Conservation (phyloP, 148 eudicot species). For the Bassia scoparia region DNA sequence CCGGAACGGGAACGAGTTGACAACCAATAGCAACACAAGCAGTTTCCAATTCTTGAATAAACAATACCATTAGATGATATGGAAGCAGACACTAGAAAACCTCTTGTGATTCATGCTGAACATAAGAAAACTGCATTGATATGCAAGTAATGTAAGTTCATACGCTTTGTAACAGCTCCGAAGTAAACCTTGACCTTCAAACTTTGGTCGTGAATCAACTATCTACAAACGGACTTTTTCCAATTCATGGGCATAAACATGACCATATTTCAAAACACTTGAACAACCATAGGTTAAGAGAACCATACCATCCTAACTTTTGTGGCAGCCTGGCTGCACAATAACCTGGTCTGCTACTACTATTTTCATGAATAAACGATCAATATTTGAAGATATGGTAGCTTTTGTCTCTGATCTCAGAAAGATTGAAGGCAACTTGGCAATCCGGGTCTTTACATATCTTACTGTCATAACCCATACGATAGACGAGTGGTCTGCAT, state of each 20-base stretch:
- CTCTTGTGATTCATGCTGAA: conserved; percentile 86
- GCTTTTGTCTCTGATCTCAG: conserved; percentile 78
- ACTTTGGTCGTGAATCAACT: conserved; percentile 86
- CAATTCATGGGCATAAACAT: conserved; percentile 73
- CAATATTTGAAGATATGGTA: conserved; percentile 53
- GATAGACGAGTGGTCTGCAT: conserved; percentile 85
- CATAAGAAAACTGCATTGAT: conserved; percentile 84
- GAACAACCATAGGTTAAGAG: conserved; percentile 79
- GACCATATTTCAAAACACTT: conserved; percentile 69
- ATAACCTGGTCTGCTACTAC: conserved; percentile 72
- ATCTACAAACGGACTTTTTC: conserved; percentile 69
- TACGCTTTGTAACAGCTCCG: conserved; percentile 68
- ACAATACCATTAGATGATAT: conserved; percentile 84
- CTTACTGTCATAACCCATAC: conserved; percentile 97
- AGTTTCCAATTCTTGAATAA: conserved; percentile 83
- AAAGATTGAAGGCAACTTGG: conserved; percentile 47
- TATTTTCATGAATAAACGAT: conserved; percentile 67
- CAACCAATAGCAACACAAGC: conserved; percentile 97
- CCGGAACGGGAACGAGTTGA: conserved; percentile 83
- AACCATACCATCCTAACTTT: conserved; percentile 81
- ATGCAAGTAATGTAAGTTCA: conserved; percentile 81
- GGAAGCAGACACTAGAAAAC: conserved; percentile 80
- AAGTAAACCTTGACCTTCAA: conserved; percentile 73
- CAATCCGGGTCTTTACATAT: conserved; percentile 56
- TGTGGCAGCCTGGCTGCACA: conserved; percentile 59